Evolutionary conservation across 2,329 filamentous ascomycete species (phyloP).

Genomic region (Phialemonium atrogriseum): DNA sequence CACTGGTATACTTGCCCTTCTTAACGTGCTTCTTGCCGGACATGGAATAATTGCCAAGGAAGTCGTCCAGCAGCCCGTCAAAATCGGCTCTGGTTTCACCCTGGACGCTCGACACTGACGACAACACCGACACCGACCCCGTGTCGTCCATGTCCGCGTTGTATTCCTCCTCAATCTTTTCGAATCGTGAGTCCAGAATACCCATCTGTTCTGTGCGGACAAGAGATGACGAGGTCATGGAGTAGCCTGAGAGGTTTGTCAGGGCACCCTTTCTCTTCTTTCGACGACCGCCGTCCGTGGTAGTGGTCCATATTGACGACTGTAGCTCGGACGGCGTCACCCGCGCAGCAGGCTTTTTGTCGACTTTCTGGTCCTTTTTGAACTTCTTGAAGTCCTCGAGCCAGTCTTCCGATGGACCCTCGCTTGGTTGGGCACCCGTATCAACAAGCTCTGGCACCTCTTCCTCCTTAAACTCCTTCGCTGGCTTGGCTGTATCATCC

Average conservation of each 20-base stretch:
- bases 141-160: conserved; percentile 40
- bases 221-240: conserved; percentile 97
- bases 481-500: conserved; percentile 80
- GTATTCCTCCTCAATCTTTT: conserved; percentile 78
- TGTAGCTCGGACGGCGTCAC: conserved; percentile 54
- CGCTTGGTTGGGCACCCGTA: conserved; percentile 33
- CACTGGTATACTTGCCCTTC: conserved; percentile 72
- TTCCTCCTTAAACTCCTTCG: conserved; percentile 42
- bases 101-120: conserved; percentile 56
- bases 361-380: conserved; percentile 66
- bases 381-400: conserved; percentile 89
- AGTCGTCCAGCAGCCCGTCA: conserved; percentile 86
- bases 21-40: conserved; percentile 68
- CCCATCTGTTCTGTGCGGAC: conserved; percentile 79
- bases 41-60: conserved; percentile 66
- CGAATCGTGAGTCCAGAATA: conserved; percentile 82
- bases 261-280: conserved; percentile 96
- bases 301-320: conserved; percentile 65
- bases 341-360: conserved; percentile 29
- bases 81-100: conserved; percentile 71
- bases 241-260: conserved; percentile 82
- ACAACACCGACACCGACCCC: conserved; percentile 51
- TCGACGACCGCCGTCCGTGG: conserved; percentile 67
- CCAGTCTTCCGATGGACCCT: conserved; percentile 70
- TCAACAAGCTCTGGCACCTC: conserved; percentile 40